Conservation (phyloP, 805 yeast species). For the Starmerella etchellsii region DNA sequence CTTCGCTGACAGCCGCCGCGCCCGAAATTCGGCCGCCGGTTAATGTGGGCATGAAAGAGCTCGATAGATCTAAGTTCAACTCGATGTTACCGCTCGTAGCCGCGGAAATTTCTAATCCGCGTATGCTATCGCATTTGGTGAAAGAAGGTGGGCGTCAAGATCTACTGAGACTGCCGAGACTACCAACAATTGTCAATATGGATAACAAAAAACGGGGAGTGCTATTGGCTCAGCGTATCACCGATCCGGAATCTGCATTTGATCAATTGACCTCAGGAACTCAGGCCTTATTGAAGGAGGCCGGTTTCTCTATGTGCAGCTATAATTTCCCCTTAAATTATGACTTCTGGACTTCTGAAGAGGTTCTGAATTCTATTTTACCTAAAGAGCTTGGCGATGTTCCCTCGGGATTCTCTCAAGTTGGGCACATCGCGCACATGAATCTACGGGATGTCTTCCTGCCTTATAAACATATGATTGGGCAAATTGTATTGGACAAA, state of each 20-base stretch:
- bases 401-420: conserved; percentile 83
- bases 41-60: conserved; percentile 45
- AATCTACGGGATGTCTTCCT: conserved; percentile 74
- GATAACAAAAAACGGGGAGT: conserved; percentile 38
- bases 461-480: conserved; percentile 69
- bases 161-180: conserved; percentile 54
- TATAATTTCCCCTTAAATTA: conserved; percentile 52
- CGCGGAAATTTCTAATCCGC: conserved; percentile 58
- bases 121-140: conserved; percentile 45
- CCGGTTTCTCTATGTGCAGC: conserved; percentile 37
- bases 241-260: conserved; percentile 24
- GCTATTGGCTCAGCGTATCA: conserved; percentile 38
- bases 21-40: conserved; percentile 58
- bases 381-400: conserved; percentile 64
- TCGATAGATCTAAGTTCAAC: conserved; percentile 56
- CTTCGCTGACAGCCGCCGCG: too few relatives aligned
- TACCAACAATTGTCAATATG: conserved; percentile 51
- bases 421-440: conserved; percentile 92
- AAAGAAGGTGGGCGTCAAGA: conserved; percentile 41
- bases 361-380: conserved; percentile 59
- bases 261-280: conserved; percentile 34
- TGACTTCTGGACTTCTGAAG: conserved; percentile 80
- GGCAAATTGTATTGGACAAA: conserved; percentile 81
- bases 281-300: conserved; percentile 34
- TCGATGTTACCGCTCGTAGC: conserved; percentile 48